Conservation (phyloP, 2,329 filamentous ascomycete species). For the Diaporthe helianthi region DNA sequence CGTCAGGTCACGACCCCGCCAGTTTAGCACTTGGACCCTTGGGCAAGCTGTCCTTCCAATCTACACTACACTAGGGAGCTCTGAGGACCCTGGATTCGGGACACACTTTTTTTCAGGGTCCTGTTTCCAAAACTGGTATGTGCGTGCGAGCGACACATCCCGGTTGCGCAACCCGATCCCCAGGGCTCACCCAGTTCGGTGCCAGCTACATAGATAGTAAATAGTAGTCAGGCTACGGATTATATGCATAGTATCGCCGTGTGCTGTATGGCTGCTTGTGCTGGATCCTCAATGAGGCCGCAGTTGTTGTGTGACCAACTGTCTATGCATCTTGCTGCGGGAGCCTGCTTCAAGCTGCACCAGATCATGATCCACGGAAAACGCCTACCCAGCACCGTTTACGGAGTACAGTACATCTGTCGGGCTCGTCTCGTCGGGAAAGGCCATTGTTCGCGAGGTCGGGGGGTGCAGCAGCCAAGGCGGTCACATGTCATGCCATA, state of each 20-base stretch:
- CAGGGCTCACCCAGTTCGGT: not conserved
- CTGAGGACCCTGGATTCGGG: conserved; percentile 22
- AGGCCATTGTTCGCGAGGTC: not conserved
- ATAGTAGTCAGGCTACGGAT: too few species aligned
- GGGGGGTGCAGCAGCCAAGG: not conserved
- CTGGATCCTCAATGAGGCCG: not conserved
- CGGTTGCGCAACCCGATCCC: not conserved
- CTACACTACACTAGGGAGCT: too few species aligned
- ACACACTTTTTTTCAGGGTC: conserved; percentile 14
- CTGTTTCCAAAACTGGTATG: not conserved
- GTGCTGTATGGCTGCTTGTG: not conserved
- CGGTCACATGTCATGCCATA: conserved; percentile 11
- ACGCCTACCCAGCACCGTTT: not conserved
- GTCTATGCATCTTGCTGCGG: not conserved
- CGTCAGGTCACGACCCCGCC: conserved; percentile 18
- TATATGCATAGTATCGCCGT: too few species aligned
- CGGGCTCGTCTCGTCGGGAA: conserved; percentile 15
- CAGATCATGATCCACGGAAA: not conserved
- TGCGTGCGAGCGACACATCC: not conserved
- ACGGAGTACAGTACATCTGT: too few species aligned
- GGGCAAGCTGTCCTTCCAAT: not conserved
- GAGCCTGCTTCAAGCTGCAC: not conserved
- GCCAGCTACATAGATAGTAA: too few species aligned
- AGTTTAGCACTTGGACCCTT: conserved; percentile 16
- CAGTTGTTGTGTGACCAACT: not conserved